These are phyloP conservation scores for Nematocida ausubeli DNA, from an alignment of 371 early-diverging fungal species.

Conservation along the genomic window DNA sequence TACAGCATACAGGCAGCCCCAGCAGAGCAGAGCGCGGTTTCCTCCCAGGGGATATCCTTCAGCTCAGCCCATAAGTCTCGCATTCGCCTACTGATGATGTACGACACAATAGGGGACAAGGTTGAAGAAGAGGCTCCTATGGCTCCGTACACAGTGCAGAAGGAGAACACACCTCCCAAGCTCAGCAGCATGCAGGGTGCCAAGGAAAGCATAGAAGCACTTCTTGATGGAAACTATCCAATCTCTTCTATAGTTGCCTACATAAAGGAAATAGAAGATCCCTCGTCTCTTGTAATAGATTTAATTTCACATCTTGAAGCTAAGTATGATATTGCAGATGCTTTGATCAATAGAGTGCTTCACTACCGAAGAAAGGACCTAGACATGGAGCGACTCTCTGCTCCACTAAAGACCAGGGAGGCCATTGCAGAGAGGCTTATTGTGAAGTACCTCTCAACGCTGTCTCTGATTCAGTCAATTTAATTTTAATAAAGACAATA, in stretches of 20 bases:
- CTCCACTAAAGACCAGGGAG: constrained; percentile 10
- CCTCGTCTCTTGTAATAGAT: constrained; percentile 5
- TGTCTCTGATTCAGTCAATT: background rate
- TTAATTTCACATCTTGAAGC: constrained; percentile 1
- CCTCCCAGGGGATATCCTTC: constrained; percentile 11
- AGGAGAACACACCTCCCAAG: background rate
- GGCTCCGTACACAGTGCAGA: constrained; percentile 9
- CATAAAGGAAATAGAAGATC: constrained; percentile 35
- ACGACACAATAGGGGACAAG: constrained; percentile 6
- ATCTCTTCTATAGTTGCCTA: constrained; percentile 33
- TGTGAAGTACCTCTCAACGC: constrained; percentile 24
- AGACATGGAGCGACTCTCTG: background rate
- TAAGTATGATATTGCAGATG: constrained; percentile 35
- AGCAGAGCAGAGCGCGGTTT: background rate
- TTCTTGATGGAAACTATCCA: constrained; percentile 43
- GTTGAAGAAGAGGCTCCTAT: background rate
- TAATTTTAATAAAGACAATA: constrained; percentile 1
- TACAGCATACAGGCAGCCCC: background rate
- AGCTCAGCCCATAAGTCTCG: constrained; percentile 8
- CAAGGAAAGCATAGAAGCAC: background rate
- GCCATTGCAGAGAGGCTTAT: constrained; percentile 24
- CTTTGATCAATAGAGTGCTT: constrained; percentile 30
- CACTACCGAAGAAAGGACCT: constrained; percentile 46
- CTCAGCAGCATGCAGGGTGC: background rate
- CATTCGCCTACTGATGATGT: constrained; percentile 15